Base-by-base conservation (phyloP, 352 stramenopile species). In the Poterioochromonas sp. region DNA sequence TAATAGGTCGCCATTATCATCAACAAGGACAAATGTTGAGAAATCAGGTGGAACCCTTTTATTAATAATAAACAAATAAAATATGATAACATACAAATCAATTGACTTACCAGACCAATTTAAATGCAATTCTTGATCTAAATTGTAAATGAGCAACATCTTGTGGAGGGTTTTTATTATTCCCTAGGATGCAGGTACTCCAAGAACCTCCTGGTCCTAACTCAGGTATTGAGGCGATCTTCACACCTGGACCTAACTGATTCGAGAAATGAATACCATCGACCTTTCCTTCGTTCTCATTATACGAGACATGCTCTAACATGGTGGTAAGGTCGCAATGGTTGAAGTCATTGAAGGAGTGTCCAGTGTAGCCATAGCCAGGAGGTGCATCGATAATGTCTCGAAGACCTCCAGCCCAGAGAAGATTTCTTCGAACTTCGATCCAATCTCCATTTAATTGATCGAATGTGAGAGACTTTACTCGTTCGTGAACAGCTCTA, bases 121-220 rank as follows among this genome's bases (percentile, higher is more conserved):
- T 90, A 58, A 90, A 92, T 29, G 86, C 86, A 73, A 92, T 87
- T 53, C 84, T 63, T 15, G 86, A 84, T 73, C 79, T 79, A 70
- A 92, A 92, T 64, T 92, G 87, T 68, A 90, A 76, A 74, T 90
- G 86, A 0, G 87, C 87, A 34, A 92, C 87, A 82, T 92, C 87
- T 70, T 81, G 80, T 32, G 87, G 86, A 40, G 87, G 86, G 78
- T 89, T 80, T 49, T 83, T 73, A 73, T 87, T 83, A 76, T 85
- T 90, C n/a, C 87, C 87, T 3, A 87, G 80, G 8, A 84, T 85
- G 80, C 87, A 92, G 0, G 87, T 92, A 20, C 79, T 86, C 87
- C 87, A 92, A n/a, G 58, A 78, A 20, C 81, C 81, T 32, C 87
- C 86, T 26, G 80, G 79, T n/a, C 87, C 86, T 26, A 90, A 77